Evolutionary conservation across 2,329 filamentous ascomycete species (phyloP).

Genomic region (Cercospora berteroae): DNA sequence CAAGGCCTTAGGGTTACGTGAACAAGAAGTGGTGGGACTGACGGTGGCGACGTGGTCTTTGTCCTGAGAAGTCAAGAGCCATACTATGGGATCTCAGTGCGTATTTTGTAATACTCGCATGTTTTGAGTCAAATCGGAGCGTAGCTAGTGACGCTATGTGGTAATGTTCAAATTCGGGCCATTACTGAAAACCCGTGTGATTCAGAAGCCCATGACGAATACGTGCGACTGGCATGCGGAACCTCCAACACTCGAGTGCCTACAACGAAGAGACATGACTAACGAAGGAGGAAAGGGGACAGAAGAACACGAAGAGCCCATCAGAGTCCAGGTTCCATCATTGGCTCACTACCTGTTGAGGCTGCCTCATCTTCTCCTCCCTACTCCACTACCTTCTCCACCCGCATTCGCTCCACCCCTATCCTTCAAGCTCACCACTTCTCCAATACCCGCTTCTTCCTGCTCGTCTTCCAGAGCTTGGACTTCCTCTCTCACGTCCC

Average conservation of each 20-base stretch:
- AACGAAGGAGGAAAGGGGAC: neutral
- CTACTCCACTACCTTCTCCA: slow-evolving; percentile 16
- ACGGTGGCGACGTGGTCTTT: neutral
- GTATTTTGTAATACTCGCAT: neutral
- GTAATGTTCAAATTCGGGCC: neutral
- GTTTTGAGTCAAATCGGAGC: neutral
- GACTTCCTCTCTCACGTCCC: slow-evolving; percentile 95
- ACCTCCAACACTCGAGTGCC: too few species aligned
- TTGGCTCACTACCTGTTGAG: too few species aligned
- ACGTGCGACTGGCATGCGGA: too few species aligned
- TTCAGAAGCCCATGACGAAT: too few species aligned
- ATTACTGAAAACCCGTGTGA: neutral
- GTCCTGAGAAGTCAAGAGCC: neutral
- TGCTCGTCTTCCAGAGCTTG: slow-evolving; percentile 90
- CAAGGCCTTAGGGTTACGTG: slow-evolving; percentile 8
- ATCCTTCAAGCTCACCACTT: slow-evolving; percentile 85
- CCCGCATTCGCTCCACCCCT: slow-evolving; percentile 47
- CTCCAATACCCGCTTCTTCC: slow-evolving; percentile 89
- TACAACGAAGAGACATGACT: neutral
- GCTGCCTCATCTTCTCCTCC: neutral
- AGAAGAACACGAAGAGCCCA: neutral
- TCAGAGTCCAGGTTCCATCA: neutral
- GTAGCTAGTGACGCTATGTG: neutral
- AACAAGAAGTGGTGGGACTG: slow-evolving; percentile 1
- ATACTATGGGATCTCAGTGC: neutral